Base-by-base conservation (phyloP, 179 eudicot genomes). In the Spinacia oleracea region DNA sequence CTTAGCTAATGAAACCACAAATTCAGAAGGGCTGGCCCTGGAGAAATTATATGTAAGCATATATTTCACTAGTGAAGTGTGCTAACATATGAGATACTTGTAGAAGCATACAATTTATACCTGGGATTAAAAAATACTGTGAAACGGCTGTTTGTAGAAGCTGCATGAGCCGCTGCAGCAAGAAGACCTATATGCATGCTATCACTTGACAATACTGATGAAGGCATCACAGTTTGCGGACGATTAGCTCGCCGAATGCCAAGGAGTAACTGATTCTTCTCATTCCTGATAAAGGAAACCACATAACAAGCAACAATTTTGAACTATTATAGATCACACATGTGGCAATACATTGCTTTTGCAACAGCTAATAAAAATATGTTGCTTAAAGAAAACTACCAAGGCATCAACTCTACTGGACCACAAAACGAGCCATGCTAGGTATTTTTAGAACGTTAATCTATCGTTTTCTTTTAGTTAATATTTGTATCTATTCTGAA, bases 151-250 rank as follows among this genome's bases (percentile, higher is more conserved):
- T 88, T 89, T 72, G 91, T 89, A 32, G 91, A 82, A 69, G 92
- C 92, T 64, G 95, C 95, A 74, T 91, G 95, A 58, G 95, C 95
- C 16, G 95, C 92, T 40, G 96, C 96, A 72, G 96, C 96, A 66
- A 91, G 93, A 59, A 91, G 90, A 25, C 96, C 96, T 3, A 89
- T 77, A 80, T 91, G 96, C 96, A 91, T 91, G 79, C 96, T 91
- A 67, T 91, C 96, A 79, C 96, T 89, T 14, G 96, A 91, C 46
- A 91, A 76, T 74, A 89, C 93, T 38, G 96, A 91, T 40, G 96
- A 89, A 21, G 96, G 91, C 91, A 91, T 89, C 53, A 84, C 89
- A 63, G 91, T 84, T 79, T 89, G 92, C 46, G 88, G 89, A 38
- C 96, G 88, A 76, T 53, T 86, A 42, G 96, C 96, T 66, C 87